phyloP scores from a whole-genome alignment of 2,329 filamentous ascomycete species.

The Grosmannia huntii region DNA sequence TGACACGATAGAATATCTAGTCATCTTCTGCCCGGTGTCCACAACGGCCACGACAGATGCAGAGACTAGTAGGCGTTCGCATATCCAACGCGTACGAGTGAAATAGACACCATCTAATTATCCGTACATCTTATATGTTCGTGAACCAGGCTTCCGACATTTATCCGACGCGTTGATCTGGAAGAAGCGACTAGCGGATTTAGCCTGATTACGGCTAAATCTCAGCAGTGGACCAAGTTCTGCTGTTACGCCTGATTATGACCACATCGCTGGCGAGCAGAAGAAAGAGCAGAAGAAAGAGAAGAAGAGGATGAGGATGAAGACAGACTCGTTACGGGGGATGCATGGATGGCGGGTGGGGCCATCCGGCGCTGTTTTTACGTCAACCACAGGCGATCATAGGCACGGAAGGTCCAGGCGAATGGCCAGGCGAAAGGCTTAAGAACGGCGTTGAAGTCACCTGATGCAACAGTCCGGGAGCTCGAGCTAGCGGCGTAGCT shows the following conservation, averaged over 20 bases:
- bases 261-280: neutral
- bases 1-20: neutral
- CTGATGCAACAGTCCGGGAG: neutral
- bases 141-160: neutral
- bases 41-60: neutral
- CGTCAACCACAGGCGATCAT: neutral
- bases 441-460: neutral
- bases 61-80: neutral
- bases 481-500: neutral
- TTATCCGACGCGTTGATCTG: neutral
- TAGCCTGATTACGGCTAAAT: conserved; percentile 2
- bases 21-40: neutral
- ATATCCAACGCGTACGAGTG: neutral
- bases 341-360: neutral
- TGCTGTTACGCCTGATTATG: neutral
- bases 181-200: neutral
- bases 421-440: neutral
- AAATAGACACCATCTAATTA: too few relatives aligned
- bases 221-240: neutral
- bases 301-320: neutral
- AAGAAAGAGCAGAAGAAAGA: neutral
- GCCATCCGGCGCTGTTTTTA: neutral
- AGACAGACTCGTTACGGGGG: neutral
- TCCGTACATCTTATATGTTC: neutral
- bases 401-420: neutral